Conservation (phyloP, 257 asterid genomes). For the Fraxinus americana region DNA sequence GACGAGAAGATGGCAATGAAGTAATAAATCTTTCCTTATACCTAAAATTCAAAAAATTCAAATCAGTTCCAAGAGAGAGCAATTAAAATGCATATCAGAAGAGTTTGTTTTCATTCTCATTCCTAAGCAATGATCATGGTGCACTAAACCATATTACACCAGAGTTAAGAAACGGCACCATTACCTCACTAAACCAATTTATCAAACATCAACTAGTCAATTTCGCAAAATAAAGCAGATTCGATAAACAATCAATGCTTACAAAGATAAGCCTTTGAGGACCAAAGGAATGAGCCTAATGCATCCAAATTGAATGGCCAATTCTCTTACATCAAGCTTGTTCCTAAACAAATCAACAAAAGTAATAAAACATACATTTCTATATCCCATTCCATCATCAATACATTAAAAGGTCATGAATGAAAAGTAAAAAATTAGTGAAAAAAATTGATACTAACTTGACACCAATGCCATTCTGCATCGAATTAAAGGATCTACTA, state of each 20-base stretch:
- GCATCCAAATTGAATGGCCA: slow-evolving; percentile 92
- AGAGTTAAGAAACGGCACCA: not conserved
- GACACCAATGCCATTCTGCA: slow-evolving; percentile 92
- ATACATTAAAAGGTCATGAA: not conserved
- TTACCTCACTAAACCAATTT: not conserved
- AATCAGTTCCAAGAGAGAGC: not conserved
- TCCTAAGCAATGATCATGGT: not conserved
- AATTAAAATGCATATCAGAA: not conserved
- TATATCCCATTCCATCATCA: not conserved
- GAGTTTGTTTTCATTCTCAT: not conserved
- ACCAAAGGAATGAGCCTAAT: slow-evolving; percentile 80
- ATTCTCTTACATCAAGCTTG: slow-evolving; percentile 82
- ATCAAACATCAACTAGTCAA: not conserved
- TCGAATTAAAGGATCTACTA: slow-evolving; percentile 76
- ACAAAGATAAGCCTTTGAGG: slow-evolving; percentile 70
- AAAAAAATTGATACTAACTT: slow-evolving; percentile 49
- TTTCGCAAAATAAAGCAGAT: not conserved
- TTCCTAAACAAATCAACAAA: slow-evolving; percentile 44
- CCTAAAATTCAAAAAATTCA: slow-evolving; percentile 37
- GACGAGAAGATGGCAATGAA: slow-evolving; percentile 81
- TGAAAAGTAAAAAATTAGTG: not conserved
- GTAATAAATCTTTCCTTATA: slow-evolving; percentile 80
- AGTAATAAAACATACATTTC: not conserved
- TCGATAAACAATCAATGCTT: slow-evolving; percentile 31
- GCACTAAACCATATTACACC: not conserved